Base-by-base conservation (phyloP, 805 yeast genomes). In the Zygosaccharomyces gambellarensis region DNA sequence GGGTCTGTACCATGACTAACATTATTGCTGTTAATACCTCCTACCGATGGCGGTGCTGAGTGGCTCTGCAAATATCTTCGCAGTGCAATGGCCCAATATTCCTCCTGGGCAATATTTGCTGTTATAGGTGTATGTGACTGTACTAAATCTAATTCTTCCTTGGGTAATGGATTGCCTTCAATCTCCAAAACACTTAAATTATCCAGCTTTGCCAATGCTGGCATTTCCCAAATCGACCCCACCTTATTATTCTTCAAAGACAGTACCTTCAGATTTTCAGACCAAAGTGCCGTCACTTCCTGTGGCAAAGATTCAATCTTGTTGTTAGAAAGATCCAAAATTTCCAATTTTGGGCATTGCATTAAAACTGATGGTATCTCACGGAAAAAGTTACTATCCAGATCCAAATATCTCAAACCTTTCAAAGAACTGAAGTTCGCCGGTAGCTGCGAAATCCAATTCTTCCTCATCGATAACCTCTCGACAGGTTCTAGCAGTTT, bases 241-340 rank as follows among this genome's bases (percentile, higher is more conserved):
- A 87, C 71, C 29, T 68, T 68, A 64, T 87, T 87, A 49, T 77
- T 74, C 53, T 79, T 79, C 44, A 87, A 66, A 17, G 85, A 80
- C n/a, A 87, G 65, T 2, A 81, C 81, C 56, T 76, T 77, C 53
- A 84, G 69, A 50, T 71, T 69, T 22, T 67, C 65, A 12, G 64
- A 63, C 54, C 85, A 68, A 10, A 59, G 56, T 0, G 68, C 62
- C 5, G 67, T 54, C 19, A 79, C 51, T 1, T 71, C 72, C 3
- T 62, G 51, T 1, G 87, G 84, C 12, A 87, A 64, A 3, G 59
- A 54, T n/a, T 64, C 61, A 27, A 87, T 66, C 23, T 62, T 64
- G 61, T 87, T 87, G 32, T 71, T 66, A 19, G 89, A 81, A 19
- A 86, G 63, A 64, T 87, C 92, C 38, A 87, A 65, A 45, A 82